A percentile compares a stretch with the other conserved stretches of the same genome.
phyloP scores from a whole-genome alignment of 2,329 filamentous ascomycete species.

The Cladophialophora exuberans region DNA sequence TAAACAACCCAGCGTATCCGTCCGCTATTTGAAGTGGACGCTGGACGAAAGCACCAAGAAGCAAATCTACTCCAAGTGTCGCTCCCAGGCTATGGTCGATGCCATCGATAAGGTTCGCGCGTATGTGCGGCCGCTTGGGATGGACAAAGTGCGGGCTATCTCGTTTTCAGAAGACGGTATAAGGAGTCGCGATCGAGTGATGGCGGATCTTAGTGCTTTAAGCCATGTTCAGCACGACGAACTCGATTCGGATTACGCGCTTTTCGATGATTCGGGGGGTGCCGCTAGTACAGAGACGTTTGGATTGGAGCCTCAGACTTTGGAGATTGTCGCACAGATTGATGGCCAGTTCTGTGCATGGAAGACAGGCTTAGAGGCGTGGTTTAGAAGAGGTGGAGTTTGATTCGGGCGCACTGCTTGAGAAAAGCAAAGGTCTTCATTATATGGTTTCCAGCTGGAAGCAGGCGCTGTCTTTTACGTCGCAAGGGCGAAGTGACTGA shows the following conservation, averaged over 20 bases:
- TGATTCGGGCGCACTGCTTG: neutral
- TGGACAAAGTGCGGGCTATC: constrained; percentile 20
- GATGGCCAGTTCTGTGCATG: constrained; percentile 19
- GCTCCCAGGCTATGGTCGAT: constrained; percentile 15
- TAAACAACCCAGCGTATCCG: constrained; percentile 12
- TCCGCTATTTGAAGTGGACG: constrained; percentile 14
- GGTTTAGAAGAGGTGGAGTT: constrained; percentile 17
- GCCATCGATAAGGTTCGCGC: constrained; percentile 19
- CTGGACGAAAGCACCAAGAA: constrained; percentile 10
- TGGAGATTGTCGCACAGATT: constrained; percentile 15
- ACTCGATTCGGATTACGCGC: neutral
- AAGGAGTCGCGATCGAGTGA: neutral
- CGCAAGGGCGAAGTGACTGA: too few species aligned
- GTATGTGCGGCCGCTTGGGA: constrained; percentile 14
- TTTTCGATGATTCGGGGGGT: neutral
- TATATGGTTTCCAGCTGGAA: too few species aligned
- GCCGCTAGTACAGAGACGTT: constrained; percentile 7
- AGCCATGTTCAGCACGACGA: constrained; percentile 4
- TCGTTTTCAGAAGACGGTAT: neutral
- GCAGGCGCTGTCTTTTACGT: too few species aligned
- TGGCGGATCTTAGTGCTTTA: neutral
- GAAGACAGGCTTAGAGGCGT: constrained; percentile 19
- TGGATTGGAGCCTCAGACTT: constrained; percentile 11
- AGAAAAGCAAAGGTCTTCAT: too few species aligned
- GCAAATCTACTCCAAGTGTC: neutral